Conservation (phyloP, 2,329 filamentous ascomycete genomes). For the Dactylellina drechsleri region DNA sequence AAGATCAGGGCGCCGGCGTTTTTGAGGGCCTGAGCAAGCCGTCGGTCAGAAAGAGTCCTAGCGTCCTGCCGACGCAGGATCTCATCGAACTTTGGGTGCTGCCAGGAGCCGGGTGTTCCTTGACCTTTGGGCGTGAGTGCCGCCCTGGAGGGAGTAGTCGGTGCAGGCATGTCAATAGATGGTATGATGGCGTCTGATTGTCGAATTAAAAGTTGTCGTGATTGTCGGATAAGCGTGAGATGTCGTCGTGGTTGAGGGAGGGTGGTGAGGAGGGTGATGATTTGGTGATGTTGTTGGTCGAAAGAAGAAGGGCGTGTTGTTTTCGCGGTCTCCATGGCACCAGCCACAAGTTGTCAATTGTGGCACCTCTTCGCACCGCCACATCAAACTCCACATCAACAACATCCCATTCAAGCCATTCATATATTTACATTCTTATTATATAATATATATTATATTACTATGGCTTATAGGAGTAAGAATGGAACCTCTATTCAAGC, state of each 20-base stretch:
- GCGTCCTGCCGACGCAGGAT: constrained; percentile 48
- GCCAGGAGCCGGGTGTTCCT: constrained; percentile 52
- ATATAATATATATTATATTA: no score
- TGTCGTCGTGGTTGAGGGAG: constrained; percentile 6
- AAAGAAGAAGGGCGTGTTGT: constrained; percentile 29
- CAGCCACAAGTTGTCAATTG: constrained; percentile 27
- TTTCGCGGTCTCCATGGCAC: constrained; percentile 45
- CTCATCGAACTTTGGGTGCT: constrained; percentile 53
- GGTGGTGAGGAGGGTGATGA: constrained; percentile 4
- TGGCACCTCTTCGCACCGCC: background rate
- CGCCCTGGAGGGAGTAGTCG: constrained; percentile 34
- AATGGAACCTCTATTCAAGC: no score
- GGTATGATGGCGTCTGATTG: background rate
- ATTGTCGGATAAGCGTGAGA: constrained; percentile 9
- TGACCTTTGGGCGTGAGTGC: constrained; percentile 20
- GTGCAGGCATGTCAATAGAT: constrained; percentile 33
- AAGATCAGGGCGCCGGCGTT: constrained; percentile 28
- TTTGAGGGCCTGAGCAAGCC: constrained; percentile 37
- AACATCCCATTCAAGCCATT: background rate
- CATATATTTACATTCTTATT: no score
- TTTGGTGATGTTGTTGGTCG: background rate
- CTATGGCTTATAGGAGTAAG: no score
- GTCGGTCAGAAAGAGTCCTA: constrained; percentile 44
- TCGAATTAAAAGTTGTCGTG: constrained; percentile 4
- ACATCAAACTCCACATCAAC: background rate